Conservation (phyloP, 768 basidiomycete species). For the Pisolithus albus region DNA sequence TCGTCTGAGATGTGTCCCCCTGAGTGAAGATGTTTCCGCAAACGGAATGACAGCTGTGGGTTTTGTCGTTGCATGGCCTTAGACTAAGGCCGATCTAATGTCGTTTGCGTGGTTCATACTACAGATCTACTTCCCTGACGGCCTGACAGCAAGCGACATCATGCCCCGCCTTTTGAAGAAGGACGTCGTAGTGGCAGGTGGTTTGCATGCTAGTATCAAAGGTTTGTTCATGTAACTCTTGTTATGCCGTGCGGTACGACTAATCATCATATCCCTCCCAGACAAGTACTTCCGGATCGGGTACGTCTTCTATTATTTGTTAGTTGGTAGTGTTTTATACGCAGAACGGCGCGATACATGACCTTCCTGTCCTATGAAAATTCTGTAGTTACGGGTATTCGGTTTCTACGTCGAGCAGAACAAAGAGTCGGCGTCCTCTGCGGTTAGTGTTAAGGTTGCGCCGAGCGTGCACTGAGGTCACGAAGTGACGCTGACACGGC, state of each 20-base stretch:
- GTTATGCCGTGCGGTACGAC: neutral
- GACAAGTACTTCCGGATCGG: slow-evolving; percentile 92
- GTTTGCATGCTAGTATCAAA: slow-evolving; percentile 78
- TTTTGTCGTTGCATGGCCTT: neutral
- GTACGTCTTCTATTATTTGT: slow-evolving; percentile 28
- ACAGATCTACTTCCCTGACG: slow-evolving; percentile 79
- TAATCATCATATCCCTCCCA: slow-evolving; percentile 22
- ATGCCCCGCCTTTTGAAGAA: slow-evolving; percentile 65
- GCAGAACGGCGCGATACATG: no score
- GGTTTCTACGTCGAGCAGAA: no score
- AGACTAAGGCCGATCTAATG: neutral
- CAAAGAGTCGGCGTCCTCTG: no score
- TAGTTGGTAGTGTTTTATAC: neutral
- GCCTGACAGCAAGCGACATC: slow-evolving; percentile 68
- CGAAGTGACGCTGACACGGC: neutral
- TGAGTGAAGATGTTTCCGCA: slow-evolving; percentile 56
- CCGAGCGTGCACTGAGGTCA: no score
- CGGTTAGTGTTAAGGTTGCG: neutral
- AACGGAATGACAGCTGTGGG: slow-evolving; percentile 93
- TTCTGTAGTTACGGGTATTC: no score
- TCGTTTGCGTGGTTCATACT: neutral
- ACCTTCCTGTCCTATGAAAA: no score
- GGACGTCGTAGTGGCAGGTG: slow-evolving; percentile 80
- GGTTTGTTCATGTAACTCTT: slow-evolving; percentile 35
- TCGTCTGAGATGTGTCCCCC: slow-evolving; percentile 70